These are phyloP conservation scores for Tilletia setariae DNA, from an alignment of 1,284 basidiomycete genomes.

Conservation along the genomic window DNA sequence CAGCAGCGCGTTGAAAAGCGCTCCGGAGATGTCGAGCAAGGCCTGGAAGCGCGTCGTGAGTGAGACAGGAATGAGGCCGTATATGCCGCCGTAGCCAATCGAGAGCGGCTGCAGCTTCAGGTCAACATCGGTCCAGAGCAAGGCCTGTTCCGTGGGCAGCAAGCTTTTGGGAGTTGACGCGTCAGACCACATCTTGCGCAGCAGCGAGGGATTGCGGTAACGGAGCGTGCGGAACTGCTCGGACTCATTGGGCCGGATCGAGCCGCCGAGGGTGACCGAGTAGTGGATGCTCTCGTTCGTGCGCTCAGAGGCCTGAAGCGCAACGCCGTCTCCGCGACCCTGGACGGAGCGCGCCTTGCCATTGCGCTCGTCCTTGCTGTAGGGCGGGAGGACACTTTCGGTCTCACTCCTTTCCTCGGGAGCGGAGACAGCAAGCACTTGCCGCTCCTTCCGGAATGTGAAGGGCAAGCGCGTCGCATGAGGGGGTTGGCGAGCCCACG, in stretches of 20 bases:
- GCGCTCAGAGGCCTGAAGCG: not conserved
- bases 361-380: not conserved
- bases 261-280: not conserved
- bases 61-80: not conserved
- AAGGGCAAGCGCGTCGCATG: constrained; percentile 24
- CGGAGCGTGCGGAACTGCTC: constrained; percentile 3
- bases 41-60: constrained; percentile 64
- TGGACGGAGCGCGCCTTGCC: not conserved
- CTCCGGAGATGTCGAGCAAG: constrained; percentile 69
- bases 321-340: not conserved
- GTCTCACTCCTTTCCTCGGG: constrained; percentile 8
- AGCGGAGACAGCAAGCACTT: not conserved
- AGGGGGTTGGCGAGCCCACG: constrained; percentile 33
- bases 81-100: not conserved
- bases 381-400: not conserved
- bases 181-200: not conserved
- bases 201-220: not conserved
- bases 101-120: not conserved
- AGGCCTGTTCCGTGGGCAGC: constrained; percentile 11
- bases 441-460: constrained; percentile 11
- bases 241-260: not conserved
- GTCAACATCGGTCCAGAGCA: not conserved
- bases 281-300: not conserved
- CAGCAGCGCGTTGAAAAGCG: constrained; percentile 60
- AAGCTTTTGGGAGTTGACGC: not conserved